phyloP scores from a whole-genome alignment of 106 monocot genomes.

The Dendrobium officinale region DNA sequence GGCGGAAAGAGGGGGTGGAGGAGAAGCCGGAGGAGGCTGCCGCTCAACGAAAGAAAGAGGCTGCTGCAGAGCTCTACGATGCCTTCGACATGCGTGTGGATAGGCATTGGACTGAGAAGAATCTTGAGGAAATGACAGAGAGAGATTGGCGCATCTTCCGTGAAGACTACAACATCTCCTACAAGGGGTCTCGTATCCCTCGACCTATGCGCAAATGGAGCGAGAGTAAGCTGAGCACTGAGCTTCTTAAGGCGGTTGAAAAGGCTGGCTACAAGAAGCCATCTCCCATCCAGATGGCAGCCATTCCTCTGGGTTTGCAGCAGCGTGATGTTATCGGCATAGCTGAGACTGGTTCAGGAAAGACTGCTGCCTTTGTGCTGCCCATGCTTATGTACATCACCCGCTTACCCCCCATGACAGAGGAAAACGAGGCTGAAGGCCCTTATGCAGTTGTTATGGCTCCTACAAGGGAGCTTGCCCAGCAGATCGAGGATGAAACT shows the following conservation, averaged over 20 bases:
- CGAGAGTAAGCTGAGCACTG: constrained; percentile 65
- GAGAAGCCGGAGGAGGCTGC: constrained; percentile 70
- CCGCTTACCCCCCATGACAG: constrained; percentile 72
- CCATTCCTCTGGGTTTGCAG: constrained; percentile 93
- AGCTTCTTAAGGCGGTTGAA: constrained; percentile 80
- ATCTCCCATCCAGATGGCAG: constrained; percentile 96
- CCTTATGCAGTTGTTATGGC: constrained; percentile 99
- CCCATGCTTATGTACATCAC: constrained; percentile 94
- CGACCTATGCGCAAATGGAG: constrained; percentile 85
- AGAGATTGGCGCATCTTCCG: constrained; percentile 96
- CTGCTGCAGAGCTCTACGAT: constrained; percentile 80
- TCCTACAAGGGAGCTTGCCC: constrained; percentile 92
- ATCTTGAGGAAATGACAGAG: constrained; percentile 90
- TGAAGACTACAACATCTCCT: constrained; percentile 94
- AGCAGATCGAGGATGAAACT: constrained; percentile 97
- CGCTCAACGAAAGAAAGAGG: constrained; percentile 55
- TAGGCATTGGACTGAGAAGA: constrained; percentile 94
- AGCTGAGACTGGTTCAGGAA: constrained; percentile 96
- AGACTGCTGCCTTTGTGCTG: constrained; percentile 91
- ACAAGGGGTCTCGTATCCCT: constrained; percentile 77
- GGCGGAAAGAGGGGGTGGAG: constrained; percentile 66
- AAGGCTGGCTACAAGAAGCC: constrained; percentile 83
- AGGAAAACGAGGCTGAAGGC: constrained; percentile 90
- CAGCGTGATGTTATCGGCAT: constrained; percentile 96
- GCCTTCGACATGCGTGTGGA: constrained; percentile 96